Percentiles rank a stretch among this genome's conserved stretches.
These are phyloP conservation scores for Acorus gramineus DNA, from an alignment of 106 monocot species.

Conservation along the genomic window DNA sequence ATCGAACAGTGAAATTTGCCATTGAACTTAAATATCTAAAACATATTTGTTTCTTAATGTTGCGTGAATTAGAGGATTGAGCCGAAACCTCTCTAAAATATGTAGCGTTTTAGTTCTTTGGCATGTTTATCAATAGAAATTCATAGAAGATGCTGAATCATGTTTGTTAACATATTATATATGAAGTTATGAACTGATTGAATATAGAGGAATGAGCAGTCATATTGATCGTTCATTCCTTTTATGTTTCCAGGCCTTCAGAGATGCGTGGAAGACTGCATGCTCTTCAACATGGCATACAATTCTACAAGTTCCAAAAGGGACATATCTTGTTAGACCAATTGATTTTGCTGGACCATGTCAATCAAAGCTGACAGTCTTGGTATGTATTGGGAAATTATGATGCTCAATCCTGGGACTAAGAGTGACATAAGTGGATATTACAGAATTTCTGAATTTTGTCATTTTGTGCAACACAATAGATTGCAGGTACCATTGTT, in stretches of 20 bases:
- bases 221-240: background rate
- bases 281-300: slow-evolving; percentile 33
- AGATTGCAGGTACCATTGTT: slow-evolving; percentile 55
- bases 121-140: too few relatives aligned
- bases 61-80: too few relatives aligned
- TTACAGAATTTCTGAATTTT: background rate
- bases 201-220: too few relatives aligned
- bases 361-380: slow-evolving; percentile 33
- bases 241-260: slow-evolving; percentile 45
- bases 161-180: background rate
- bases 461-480: background rate
- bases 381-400: slow-evolving; percentile 26
- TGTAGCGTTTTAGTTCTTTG: too few relatives aligned
- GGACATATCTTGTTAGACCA: slow-evolving; percentile 41
- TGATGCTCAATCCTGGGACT: background rate
- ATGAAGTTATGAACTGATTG: background rate
- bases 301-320: slow-evolving; percentile 40
- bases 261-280: slow-evolving; percentile 41
- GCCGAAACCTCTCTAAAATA: too few relatives aligned
- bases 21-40: too few relatives aligned
- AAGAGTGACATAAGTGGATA: background rate
- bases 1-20: too few relatives aligned
- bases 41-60: too few relatives aligned
- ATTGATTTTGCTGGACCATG: slow-evolving; percentile 45
- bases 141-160: too few relatives aligned